These are phyloP conservation scores for Henckelia pumila DNA, from an alignment of 257 asterid species.

Conservation along the genomic window DNA sequence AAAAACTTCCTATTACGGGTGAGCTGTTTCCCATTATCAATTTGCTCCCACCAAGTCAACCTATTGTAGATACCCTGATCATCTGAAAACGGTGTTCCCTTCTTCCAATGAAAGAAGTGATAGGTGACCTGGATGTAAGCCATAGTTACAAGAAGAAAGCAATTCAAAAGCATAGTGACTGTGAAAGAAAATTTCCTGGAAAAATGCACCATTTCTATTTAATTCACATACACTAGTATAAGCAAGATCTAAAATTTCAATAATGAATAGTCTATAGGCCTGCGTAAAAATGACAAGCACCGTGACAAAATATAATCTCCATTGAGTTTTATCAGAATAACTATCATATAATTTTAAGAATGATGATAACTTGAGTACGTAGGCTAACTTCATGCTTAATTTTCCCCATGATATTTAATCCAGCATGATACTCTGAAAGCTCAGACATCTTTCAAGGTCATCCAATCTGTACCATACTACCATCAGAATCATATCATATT, in stretches of 20 bases:
- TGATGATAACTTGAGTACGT: neutral
- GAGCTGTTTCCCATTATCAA: slow-evolving; percentile 12
- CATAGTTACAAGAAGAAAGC: neutral
- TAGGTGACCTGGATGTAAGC: neutral
- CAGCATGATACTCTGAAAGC: too few species aligned
- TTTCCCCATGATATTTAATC: too few species aligned
- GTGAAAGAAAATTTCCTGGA: neutral
- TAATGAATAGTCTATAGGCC: neutral
- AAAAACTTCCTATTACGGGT: slow-evolving; percentile 12
- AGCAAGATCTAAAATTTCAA: neutral
- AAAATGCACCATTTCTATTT: neutral
- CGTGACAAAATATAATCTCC: neutral
- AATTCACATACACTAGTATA: neutral
- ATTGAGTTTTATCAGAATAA: too few species aligned
- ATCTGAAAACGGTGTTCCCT: slow-evolving; percentile 14
- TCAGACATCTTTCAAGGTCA: too few species aligned
- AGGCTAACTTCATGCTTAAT: neutral
- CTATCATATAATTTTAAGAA: neutral
- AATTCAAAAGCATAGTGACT: neutral
- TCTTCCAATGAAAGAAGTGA: slow-evolving; percentile 11
- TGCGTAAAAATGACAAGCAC: neutral
- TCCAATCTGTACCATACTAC: too few species aligned
- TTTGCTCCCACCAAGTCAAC: slow-evolving; percentile 21
- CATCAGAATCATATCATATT: too few species aligned
- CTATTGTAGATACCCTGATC: slow-evolving; percentile 11